Evolutionary conservation across 78 protist species (phyloP), one percentile per base, ranked within the genome.

Genomic region (Diacronema lutheri): DNA sequence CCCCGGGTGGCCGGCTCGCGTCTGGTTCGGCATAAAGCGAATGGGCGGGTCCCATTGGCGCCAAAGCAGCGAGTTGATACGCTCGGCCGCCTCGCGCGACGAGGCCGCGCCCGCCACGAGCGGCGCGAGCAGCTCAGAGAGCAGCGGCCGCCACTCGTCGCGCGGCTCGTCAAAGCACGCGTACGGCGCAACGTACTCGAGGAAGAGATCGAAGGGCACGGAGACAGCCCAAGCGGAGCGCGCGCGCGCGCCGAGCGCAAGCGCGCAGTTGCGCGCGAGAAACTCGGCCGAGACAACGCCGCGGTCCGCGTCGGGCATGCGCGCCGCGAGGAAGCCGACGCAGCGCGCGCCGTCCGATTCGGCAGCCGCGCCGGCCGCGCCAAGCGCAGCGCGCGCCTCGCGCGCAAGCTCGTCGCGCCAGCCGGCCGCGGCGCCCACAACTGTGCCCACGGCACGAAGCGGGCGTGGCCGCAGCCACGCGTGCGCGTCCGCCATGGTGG

Each of bases 131-230:
- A 6, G 55, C 26, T 16, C 65, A 25, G 31, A 19, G 46, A 77
- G 64, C 46, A 77, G 62, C 56, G 4, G n/a, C 56, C 83, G 83
- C 83, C 71, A 50, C 4, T 82, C 62, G 50, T 10, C 38, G 31
- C 86, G 86, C 16, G 77, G 38, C 74, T 82, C 86, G 74, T 82
- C 60, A 26, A 82, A 38, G 25, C 10, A 1, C 29, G 74, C 74
- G 19, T 82, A 82, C 56, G 86, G 86, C 20, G 62, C 38, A 6
- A 82, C 86, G 25, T 3, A 4, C 38, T 62, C 62, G 29, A 1
- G 23, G 29, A 4, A 82, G 25, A 82, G 10, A 10, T 2, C 19
- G 12, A 4, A 26, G 16, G 86, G 86, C 26, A 82, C 86, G 11
- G 44, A 0, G 10, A 26, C 55, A 12, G 83, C 83, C 64, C 64